Conservation (phyloP, 169 alveolate genomes). For the Plasmodium gonderi region DNA sequence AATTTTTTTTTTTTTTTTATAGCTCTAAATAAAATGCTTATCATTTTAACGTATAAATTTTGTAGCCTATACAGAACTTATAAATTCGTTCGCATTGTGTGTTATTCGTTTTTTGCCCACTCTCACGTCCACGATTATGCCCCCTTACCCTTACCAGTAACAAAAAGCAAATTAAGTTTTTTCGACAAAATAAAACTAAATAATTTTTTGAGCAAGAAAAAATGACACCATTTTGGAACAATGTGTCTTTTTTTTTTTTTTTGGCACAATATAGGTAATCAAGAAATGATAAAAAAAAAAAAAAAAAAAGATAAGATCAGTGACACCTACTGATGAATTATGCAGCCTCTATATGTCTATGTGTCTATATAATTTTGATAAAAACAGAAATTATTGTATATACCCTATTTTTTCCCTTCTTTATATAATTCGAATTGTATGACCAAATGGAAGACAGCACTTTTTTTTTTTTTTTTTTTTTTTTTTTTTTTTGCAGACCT, state of each 20-base stretch:
- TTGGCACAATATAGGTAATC: neutral
- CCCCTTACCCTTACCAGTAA: neutral
- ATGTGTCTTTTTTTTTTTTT: neutral
- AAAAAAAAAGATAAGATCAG: no score
- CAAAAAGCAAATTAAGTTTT: conserved; percentile 4
- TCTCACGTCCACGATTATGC: neutral
- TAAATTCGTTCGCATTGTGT: neutral
- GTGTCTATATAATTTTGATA: no score
- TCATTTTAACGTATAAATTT: neutral
- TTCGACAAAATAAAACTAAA: conserved; percentile 55
- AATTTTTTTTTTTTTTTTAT: neutral
- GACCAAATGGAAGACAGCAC: no score
- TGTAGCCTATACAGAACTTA: no score
- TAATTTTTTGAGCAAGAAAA: conserved; percentile 37
- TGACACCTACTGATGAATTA: no score
- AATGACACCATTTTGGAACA: neutral
- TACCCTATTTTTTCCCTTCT: no score
- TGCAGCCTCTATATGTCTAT: no score
- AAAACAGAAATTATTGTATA: no score
- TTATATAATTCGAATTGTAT: no score
- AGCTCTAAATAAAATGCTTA: neutral
- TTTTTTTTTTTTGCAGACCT: no score
- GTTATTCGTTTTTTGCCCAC: no score
- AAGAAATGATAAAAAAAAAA: neutral
- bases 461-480: no score